Evolutionary conservation across 2,329 filamentous ascomycete genomes (phyloP), one percentile per base, ranked within the genome.

Genomic region (Fusarium subglutinans): DNA sequence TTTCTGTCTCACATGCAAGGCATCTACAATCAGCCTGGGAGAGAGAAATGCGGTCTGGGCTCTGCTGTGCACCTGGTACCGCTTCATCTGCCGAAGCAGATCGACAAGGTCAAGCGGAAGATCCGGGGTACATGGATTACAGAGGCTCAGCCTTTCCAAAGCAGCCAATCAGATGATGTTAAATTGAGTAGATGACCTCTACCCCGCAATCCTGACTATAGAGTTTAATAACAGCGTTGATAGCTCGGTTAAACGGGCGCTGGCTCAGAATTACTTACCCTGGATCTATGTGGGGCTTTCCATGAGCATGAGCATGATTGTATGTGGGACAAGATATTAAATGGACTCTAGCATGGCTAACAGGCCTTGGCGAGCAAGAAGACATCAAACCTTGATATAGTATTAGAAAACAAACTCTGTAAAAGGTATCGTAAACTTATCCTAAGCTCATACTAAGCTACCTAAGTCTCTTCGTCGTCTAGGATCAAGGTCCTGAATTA

Each of bases 21-120:
- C 24, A 54, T 22, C 35, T 28, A 35, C 33, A 17, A 3, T 20
- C 2, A 54, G 2, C 17, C 22, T 22, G 12, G 24, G 35, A 11
- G 9, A 2, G 14, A 10, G 2, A 41, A 40, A n/a, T 55, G 35
- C 51, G 51, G 35, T 41, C 51, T 55, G 35, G 20, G 15, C 35
- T 38, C 3, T 54, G 8, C 13, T 37, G 3, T 37, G 33, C 3
- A n/a, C 51, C 26, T 30, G 51, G 20, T 55, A 41, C 51, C 51
- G 51, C 51, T 55, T 55, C 51, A 55, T 55, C 51, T 41, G 51
- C 51, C 35, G 51, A 55, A 55, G 24, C 51, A 55, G 51, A 55
- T 55, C 51, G 20, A 41, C 35, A 41, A 28, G 20, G 35, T 28
- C 5, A 55, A 55, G 15, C 24, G 35, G 51, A 55, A 55, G 51